Evolutionary conservation across 2,329 filamentous ascomycete species (phyloP).

Genomic region (Trichoderma aggressivum): DNA sequence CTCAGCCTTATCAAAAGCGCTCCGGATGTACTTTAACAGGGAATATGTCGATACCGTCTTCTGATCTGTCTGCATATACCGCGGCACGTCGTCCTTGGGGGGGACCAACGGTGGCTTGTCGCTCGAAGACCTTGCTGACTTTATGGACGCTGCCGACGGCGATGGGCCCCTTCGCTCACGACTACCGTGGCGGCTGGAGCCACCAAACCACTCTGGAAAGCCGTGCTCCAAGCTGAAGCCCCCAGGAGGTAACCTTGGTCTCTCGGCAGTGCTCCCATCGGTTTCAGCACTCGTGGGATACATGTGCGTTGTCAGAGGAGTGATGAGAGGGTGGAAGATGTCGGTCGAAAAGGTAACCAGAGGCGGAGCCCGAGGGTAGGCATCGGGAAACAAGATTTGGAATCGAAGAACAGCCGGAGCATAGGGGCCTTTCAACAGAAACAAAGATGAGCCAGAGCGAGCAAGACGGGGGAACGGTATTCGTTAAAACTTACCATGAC

Average conservation of each 20-base stretch:
- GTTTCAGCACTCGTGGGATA: conserved; percentile 78
- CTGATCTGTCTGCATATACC: conserved; percentile 41
- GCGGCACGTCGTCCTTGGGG: conserved; percentile 30
- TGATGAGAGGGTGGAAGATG: conserved; percentile 91
- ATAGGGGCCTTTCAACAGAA: conserved; percentile 69
- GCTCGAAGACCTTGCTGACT: conserved; percentile 23
- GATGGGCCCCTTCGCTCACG: conserved; percentile 34
- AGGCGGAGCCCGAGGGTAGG: conserved; percentile 76
- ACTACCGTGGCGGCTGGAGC: conserved; percentile 46
- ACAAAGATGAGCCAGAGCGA: background rate
- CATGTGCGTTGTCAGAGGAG: conserved; percentile 90
- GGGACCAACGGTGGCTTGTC: conserved; percentile 32
- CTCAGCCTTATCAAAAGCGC: conserved; percentile 72
- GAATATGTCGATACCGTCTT: conserved; percentile 57
- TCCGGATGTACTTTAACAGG: conserved; percentile 76
- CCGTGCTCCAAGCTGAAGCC: conserved; percentile 88
- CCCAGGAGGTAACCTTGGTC: conserved; percentile 79
- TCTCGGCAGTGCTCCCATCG: conserved; percentile 75
- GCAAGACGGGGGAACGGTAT: background rate
- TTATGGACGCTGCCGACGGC: conserved; percentile 22
- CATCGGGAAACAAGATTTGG: conserved; percentile 79
- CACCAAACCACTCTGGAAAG: conserved; percentile 86
- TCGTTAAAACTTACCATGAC: conserved; percentile 60
- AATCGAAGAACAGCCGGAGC: conserved; percentile 83
- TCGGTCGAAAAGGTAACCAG: conserved; percentile 86